phyloP scores from a whole-genome alignment of 148 eudicot genomes.

The Cornus kousa region DNA sequence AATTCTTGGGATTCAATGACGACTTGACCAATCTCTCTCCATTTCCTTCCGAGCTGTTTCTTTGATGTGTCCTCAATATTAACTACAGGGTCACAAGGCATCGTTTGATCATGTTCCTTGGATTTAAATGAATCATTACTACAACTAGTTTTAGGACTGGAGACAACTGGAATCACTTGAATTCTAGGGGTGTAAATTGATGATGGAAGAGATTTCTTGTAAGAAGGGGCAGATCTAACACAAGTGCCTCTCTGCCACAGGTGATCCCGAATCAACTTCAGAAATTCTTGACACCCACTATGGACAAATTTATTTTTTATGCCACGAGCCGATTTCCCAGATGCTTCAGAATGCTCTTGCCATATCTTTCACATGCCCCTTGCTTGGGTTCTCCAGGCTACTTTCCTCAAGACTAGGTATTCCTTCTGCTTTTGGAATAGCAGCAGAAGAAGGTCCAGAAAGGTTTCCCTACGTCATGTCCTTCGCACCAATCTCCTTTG shows the following conservation, averaged over 20 bases:
- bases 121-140: conserved; percentile 21
- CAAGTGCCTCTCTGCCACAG: not conserved
- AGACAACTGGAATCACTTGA: conserved; percentile 16
- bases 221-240: not conserved
- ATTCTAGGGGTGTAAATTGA: not conserved
- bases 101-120: conserved; percentile 12
- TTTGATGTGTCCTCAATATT: not conserved
- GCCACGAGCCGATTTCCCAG: conserved; percentile 52
- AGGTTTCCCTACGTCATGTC: conserved; percentile 35
- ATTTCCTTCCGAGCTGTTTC: not conserved
- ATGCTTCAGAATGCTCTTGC: conserved; percentile 50
- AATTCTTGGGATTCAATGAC: conserved; percentile 11
- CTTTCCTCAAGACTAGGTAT: conserved; percentile 36
- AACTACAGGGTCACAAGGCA: conserved; percentile 13
- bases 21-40: not conserved
- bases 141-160: conserved; percentile 3
- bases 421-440: conserved; percentile 21
- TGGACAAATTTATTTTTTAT: conserved; percentile 39
- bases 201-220: no score
- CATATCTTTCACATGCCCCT: conserved; percentile 31
- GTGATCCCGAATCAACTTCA: conserved; percentile 10
- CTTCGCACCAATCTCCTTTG: conserved; percentile 40
- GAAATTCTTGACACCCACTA: conserved; percentile 42
- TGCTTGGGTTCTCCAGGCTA: conserved; percentile 35
- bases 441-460: conserved; percentile 23